phyloP scores from a whole-genome alignment of 2,329 filamentous ascomycete species.

The Didymellaceae sp. region DNA sequence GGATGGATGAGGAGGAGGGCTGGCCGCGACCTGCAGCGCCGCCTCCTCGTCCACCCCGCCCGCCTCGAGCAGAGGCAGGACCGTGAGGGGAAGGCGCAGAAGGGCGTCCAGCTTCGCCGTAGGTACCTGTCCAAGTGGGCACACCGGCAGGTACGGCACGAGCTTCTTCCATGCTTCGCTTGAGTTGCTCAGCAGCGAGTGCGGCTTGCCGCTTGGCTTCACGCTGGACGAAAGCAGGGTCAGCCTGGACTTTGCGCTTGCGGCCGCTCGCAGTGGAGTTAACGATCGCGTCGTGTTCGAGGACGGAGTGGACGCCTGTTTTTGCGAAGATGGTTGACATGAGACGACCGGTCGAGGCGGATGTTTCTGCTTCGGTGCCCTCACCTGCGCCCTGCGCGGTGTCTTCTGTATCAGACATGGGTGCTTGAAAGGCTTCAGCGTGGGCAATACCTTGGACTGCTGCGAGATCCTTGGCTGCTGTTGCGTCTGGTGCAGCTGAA shows the following conservation, averaged over 20 bases:
- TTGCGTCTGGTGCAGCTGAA: slow-evolving; percentile 27
- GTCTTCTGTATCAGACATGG: slow-evolving; percentile 33
- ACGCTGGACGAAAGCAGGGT: slow-evolving; percentile 77
- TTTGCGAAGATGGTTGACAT: slow-evolving; percentile 89
- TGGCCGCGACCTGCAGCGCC: slow-evolving; percentile 46
- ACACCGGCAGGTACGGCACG: slow-evolving; percentile 78
- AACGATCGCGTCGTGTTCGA: slow-evolving; percentile 92
- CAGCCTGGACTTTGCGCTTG: slow-evolving; percentile 72
- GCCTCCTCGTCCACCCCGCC: slow-evolving; percentile 40
- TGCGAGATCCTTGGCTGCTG: slow-evolving; percentile 37
- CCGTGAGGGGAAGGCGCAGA: slow-evolving; percentile 26
- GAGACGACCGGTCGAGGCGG: slow-evolving; percentile 65
- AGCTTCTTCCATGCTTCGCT: slow-evolving; percentile 74
- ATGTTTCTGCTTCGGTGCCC: slow-evolving; percentile 23
- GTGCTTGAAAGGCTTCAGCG: slow-evolving; percentile 52
- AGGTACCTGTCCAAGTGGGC: slow-evolving; percentile 91
- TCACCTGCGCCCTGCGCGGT: slow-evolving; percentile 21
- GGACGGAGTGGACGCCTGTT: slow-evolving; percentile 84
- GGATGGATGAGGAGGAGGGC: slow-evolving; percentile 51
- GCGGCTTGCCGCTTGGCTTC: slow-evolving; percentile 83
- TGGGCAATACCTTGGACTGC: slow-evolving; percentile 52
- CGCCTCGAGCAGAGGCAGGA: slow-evolving; percentile 50
- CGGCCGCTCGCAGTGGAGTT: slow-evolving; percentile 49
- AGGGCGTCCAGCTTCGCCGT: slow-evolving; percentile 75
- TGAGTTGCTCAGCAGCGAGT: slow-evolving; percentile 77